Percentiles rank a stretch among this genome's conserved stretches.
phyloP scores from a whole-genome alignment of 805 yeast species.

The Dipodascopsis uninucleata region DNA sequence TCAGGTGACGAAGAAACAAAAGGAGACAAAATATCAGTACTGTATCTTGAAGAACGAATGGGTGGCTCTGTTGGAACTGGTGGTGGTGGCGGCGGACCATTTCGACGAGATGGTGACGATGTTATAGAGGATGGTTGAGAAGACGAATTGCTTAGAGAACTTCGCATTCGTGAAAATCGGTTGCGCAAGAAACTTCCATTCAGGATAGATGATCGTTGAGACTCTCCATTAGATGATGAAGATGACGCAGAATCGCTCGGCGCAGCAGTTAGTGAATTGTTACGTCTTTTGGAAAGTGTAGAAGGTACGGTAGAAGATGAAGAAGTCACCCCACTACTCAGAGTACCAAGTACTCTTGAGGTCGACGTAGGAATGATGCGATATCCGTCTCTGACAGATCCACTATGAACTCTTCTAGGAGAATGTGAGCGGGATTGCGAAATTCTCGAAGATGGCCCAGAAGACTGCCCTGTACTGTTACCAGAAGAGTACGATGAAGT shows the following conservation, averaged over 20 bases:
- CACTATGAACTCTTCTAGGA: too few species aligned
- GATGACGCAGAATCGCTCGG: slow-evolving; percentile 1
- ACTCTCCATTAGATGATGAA: too few species aligned
- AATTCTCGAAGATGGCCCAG: background rate
- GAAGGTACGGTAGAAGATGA: slow-evolving; percentile 1
- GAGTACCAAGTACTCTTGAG: slow-evolving; percentile 5
- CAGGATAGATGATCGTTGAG: too few species aligned
- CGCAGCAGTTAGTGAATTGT: slow-evolving; percentile 2
- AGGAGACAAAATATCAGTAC: too few species aligned
- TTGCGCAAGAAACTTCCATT: slow-evolving; percentile 6
- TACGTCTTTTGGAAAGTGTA: slow-evolving; percentile 2
- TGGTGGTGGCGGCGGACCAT: too few species aligned
- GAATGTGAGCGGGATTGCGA: slow-evolving; percentile 1
- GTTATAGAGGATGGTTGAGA: slow-evolving; percentile 3
- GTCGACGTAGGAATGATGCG: slow-evolving; percentile 7
- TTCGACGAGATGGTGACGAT: too few species aligned
- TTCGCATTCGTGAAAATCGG: slow-evolving; percentile 17
- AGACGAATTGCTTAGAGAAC: slow-evolving; percentile 6
- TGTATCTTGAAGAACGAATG: too few species aligned
- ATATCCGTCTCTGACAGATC: slow-evolving; percentile 1
- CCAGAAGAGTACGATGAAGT: too few species aligned
- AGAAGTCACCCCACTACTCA: background rate
- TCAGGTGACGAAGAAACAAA: too few species aligned
- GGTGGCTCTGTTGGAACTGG: too few species aligned
- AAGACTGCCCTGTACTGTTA: too few species aligned